Percentiles rank a stretch among this genome's conserved stretches.
Evolutionary conservation across 2,329 filamentous ascomycete species (phyloP).

Genomic region (Alternaria alternata): DNA sequence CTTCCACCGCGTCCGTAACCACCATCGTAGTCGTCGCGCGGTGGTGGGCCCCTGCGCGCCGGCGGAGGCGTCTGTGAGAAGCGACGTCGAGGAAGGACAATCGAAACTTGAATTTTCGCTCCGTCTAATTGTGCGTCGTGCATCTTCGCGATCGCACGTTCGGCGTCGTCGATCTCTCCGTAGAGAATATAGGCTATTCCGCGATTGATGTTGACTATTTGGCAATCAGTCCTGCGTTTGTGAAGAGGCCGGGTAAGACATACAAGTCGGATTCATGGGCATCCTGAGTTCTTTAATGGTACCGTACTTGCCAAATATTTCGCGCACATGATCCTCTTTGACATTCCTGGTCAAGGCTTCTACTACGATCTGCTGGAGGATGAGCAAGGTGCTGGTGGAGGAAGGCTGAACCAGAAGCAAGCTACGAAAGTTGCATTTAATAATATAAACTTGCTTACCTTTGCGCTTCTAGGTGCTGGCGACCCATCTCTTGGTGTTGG

Average conservation of each 20-base stretch:
- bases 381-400: slow-evolving; percentile 7
- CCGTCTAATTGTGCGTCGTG: slow-evolving; percentile 96
- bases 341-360: slow-evolving; percentile 97
- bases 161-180: slow-evolving; percentile 77
- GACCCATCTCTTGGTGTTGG: slow-evolving; percentile 44
- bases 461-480: slow-evolving; percentile 49
- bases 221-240: slow-evolving; percentile 11
- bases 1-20: slow-evolving; percentile 26
- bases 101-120: slow-evolving; percentile 81
- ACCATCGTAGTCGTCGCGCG: slow-evolving; percentile 30
- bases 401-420: slow-evolving; percentile 7
- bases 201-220: slow-evolving; percentile 81
- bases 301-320: slow-evolving; percentile 92
- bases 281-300: slow-evolving; percentile 86
- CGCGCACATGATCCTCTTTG: slow-evolving; percentile 83
- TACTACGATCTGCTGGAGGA: slow-evolving; percentile 77
- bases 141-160: slow-evolving; percentile 93
- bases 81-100: slow-evolving; percentile 83
- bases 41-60: slow-evolving; percentile 64
- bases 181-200: slow-evolving; percentile 95
- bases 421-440: background rate
- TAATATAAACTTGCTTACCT: slow-evolving; percentile 34
- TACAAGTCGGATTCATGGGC: slow-evolving; percentile 87
- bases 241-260: slow-evolving; percentile 40
- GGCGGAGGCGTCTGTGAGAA: slow-evolving; percentile 82